Conservation (phyloP, 2,329 filamentous ascomycete genomes). For the Trichoderma sp. region DNA sequence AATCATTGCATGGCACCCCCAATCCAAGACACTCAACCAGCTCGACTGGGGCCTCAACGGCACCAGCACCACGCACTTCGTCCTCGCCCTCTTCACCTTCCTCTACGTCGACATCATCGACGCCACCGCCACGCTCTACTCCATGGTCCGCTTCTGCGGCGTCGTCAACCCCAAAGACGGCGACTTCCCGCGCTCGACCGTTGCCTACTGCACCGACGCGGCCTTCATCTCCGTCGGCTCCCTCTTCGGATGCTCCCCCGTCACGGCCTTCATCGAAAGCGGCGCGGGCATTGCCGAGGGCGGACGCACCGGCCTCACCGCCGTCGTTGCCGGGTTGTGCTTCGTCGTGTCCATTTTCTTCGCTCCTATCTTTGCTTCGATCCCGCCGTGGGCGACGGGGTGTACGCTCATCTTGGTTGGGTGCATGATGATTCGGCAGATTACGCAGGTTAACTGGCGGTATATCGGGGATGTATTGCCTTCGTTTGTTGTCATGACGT, state of each 20-base stretch:
- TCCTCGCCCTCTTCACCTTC: slow-evolving; percentile 70
- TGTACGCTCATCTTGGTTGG: slow-evolving; percentile 70
- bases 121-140: slow-evolving; percentile 72
- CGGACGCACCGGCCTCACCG: slow-evolving; percentile 68
- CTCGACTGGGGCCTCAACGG: slow-evolving; percentile 63
- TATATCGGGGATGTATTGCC: slow-evolving; percentile 74
- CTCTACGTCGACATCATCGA: slow-evolving; percentile 79
- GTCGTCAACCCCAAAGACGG: slow-evolving; percentile 61
- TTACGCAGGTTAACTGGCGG: slow-evolving; percentile 71
- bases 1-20: slow-evolving; percentile 69
- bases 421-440: slow-evolving; percentile 74
- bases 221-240: slow-evolving; percentile 68
- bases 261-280: slow-evolving; percentile 73
- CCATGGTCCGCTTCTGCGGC: slow-evolving; percentile 74
- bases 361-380: slow-evolving; percentile 71
- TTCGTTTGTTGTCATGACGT: slow-evolving; percentile 69
- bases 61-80: slow-evolving; percentile 58
- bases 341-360: slow-evolving; percentile 73
- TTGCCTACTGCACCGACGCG: slow-evolving; percentile 73
- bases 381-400: slow-evolving; percentile 75
- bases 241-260: slow-evolving; percentile 66
- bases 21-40: slow-evolving; percentile 57
- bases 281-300: slow-evolving; percentile 74
- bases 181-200: slow-evolving; percentile 82
- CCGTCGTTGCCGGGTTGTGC: slow-evolving; percentile 64